Base-by-base conservation (phyloP, 768 basidiomycete genomes). In the Lactarius vividus region DNA sequence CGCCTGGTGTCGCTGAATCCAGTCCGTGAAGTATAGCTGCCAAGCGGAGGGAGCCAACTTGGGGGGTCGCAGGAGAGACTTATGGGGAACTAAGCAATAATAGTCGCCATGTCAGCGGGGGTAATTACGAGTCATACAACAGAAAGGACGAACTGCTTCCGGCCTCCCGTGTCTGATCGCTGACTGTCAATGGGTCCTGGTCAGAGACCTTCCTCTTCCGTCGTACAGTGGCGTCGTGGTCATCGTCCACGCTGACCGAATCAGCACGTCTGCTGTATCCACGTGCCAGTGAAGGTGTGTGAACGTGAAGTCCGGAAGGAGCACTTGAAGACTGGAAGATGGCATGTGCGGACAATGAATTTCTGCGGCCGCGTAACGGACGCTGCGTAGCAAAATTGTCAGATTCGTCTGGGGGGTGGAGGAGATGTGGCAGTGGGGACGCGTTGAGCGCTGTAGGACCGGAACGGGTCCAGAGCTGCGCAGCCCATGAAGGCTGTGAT, bases 1-100 rank as follows among this genome's bases (percentile, higher is more conserved):
- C 65, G 87, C 86, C 77, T 92, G 91, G 75, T 92, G 89, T 72
- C 85, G 84, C 75, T 93, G 90, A 69, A 97, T 94, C 87, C 92
- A 95, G 74, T 96, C 93, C 28, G 94, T 94, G 75, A 97, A 96
- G 77, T 94, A 97, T 53, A 97, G 83, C 76, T 97, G 95, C 95
- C 95, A 97, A 62, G 94, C 92, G 3, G 93, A 95, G 4, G 92
- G 93, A 7, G 95, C 92, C 71, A 94, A 83, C 79, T 95, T 94
- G 57, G 94, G 94, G 23, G 92, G 94, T 52, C 88, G 87, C 64
- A 97, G 81, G 13, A 86, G 77, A 46, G 94, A 94, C 77, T 90
- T 94, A 62, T 85, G 78, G 55, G 84, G 85, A 42, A 81, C 89
- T 88, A 76, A 35, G 23, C 2, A 4, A 20, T 40, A 20, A 49